Evolutionary conservation across 345 rosid genomes (phyloP).

Genomic region (Camelina hispida): DNA sequence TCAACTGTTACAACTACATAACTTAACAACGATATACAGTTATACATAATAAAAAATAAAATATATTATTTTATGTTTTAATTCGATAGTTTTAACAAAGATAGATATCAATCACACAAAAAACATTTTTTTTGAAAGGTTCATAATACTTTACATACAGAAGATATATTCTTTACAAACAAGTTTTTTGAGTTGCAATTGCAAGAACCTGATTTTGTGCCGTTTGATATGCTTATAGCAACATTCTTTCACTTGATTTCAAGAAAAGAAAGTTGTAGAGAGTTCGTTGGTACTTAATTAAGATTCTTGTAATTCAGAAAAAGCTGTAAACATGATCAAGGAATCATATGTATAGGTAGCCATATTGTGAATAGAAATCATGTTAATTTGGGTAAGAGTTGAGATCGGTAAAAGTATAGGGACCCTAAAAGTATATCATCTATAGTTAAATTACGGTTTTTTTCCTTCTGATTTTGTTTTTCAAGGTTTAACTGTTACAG

Average conservation of each 20-base stretch:
- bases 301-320: background rate
- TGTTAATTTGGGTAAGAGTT: no score
- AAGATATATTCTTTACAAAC: background rate
- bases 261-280: background rate
- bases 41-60: background rate
- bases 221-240: background rate
- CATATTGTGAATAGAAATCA: background rate
- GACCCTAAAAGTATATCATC: no score
- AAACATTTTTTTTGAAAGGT: background rate
- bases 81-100: background rate
- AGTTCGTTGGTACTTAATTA: background rate
- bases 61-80: background rate
- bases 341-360: background rate
- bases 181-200: background rate
- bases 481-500: background rate
- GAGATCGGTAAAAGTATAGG: no score
- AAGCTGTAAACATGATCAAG: slow-evolving; percentile 9
- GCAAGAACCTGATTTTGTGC: background rate
- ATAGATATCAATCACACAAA: background rate
- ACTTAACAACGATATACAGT: background rate
- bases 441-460: no score
- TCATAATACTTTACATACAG: background rate
- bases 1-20: background rate
- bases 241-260: background rate
- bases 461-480: background rate